Base-by-base conservation (phyloP, 306 rosid species). In the Styphnolobium japonicum region DNA sequence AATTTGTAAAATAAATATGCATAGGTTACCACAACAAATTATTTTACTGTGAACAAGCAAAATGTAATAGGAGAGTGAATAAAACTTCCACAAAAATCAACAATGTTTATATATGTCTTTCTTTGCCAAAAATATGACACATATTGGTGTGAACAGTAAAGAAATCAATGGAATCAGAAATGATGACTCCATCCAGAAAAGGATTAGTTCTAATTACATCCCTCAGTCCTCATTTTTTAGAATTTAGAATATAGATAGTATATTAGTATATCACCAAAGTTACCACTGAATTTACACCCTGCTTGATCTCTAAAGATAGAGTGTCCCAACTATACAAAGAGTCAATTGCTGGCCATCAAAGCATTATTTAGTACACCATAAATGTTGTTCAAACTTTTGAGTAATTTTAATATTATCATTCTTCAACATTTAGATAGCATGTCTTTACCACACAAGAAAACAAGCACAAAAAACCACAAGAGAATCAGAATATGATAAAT, bases 401-500 rank as follows among this genome's bases (percentile, higher is more conserved):
- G 56, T 34, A 62, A 53, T 22, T 48, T 69, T 8, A 60, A 55
- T 67, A 58, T 67, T 56, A 70, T 66, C 79, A 39, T 39, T 52
- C 71, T 69, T 62, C 75, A 80, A 80, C 40, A 61, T 19, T 58
- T 46, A 34, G 34, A 63, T 25, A 63, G 27, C n/a, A 12, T 6
- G 42, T 53, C 36, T 56, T 69, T 69, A 15, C 63, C 71, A 10
- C n/a, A 27, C 48, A 82, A 56, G 72, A 71, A 78, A 33, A 74
- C 37, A 76, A 39, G 58, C 34, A 67, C 14, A 49, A 43, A 74
- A 60, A 25, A 39, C n/a, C 18, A 79, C 40, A 49, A 66, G 22
- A 73, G 66, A 63, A 83, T 21, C 62, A 73, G 15, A 67, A 82
- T 36, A 82, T 46, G 29, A 81, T 55, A 60, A 22, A 31, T 67